phyloP scores from a whole-genome alignment of 1,284 basidiomycete species.

The Malassezia restricta region DNA sequence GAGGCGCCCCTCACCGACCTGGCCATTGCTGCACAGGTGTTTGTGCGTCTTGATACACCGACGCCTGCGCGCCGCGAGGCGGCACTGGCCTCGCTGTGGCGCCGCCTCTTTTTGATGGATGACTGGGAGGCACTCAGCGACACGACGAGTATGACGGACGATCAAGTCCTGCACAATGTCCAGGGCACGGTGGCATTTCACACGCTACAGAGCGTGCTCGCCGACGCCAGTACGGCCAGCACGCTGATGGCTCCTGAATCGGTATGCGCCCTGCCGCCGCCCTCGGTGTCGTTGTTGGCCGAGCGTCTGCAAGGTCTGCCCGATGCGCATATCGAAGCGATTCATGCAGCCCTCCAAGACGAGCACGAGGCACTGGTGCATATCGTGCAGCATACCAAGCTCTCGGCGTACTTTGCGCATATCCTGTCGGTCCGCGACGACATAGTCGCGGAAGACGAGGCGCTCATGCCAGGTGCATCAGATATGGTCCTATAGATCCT shows the following conservation, averaged over 20 bases:
- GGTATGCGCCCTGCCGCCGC: background rate
- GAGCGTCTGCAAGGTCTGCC: conserved; percentile 12
- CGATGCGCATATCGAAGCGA: conserved; percentile 1
- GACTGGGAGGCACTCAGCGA: conserved; percentile 24
- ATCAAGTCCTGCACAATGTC: conserved; percentile 19
- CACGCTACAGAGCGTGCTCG: conserved; percentile 7
- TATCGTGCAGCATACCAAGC: background rate
- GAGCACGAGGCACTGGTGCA: conserved; percentile 3
- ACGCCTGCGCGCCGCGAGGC: background rate
- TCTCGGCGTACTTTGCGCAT: conserved; percentile 5
- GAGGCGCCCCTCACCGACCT: conserved; percentile 47
- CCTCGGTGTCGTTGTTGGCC: background rate
- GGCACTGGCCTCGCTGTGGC: conserved; percentile 47
- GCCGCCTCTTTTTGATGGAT: conserved; percentile 4
- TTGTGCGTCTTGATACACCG: conserved; percentile 47
- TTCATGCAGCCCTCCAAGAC: background rate
- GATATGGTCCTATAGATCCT: background rate
- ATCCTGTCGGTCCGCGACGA: conserved; percentile 1
- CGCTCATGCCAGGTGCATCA: background rate
- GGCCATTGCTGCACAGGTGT: conserved; percentile 49
- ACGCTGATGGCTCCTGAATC: conserved; percentile 1
- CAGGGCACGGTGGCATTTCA: conserved; percentile 8
- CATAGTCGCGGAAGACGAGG: background rate
- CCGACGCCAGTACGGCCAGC: conserved; percentile 3
- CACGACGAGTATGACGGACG: conserved; percentile 23